Percentiles rank a stretch among this genome's conserved stretches.
Evolutionary conservation across 192 early-diverging fungal genomes (phyloP).

Genomic region (Anaeromyces robustus): DNA sequence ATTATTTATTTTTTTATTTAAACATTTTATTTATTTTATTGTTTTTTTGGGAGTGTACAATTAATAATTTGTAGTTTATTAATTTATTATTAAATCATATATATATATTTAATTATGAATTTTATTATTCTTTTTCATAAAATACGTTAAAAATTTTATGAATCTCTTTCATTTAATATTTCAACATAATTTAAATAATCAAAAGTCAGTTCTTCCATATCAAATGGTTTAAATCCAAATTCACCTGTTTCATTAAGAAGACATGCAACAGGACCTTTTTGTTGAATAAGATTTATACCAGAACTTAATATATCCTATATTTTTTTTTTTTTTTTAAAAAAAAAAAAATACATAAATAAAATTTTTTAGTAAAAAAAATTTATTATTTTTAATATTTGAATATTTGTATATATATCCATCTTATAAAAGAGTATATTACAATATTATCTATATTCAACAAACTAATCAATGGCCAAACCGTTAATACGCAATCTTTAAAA

Average conservation of each 20-base stretch:
- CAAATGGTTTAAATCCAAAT: background rate
- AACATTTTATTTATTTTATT: too few species aligned
- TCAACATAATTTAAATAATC: background rate
- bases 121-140: too few species aligned
- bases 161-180: background rate
- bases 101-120: too few species aligned
- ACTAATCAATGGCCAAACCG: conserved; percentile 17
- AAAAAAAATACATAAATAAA: too few species aligned
- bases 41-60: too few species aligned
- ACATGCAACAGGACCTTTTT: background rate
- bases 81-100: too few species aligned
- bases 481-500: conserved; percentile 12
- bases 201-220: background rate
- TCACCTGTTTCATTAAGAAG: background rate
- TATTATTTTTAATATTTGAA: too few species aligned
- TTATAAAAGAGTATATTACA: background rate
- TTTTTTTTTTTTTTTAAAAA: background rate
- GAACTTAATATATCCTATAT: background rate
- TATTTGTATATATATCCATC: too few species aligned
- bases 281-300: background rate
- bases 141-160: background rate
- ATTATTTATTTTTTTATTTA: too few species aligned
- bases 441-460: background rate
- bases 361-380: too few species aligned
- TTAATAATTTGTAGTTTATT: too few species aligned